These are phyloP conservation scores for Aspergillus sergii DNA, from an alignment of 2,329 filamentous ascomycete genomes.

Conservation along the genomic window DNA sequence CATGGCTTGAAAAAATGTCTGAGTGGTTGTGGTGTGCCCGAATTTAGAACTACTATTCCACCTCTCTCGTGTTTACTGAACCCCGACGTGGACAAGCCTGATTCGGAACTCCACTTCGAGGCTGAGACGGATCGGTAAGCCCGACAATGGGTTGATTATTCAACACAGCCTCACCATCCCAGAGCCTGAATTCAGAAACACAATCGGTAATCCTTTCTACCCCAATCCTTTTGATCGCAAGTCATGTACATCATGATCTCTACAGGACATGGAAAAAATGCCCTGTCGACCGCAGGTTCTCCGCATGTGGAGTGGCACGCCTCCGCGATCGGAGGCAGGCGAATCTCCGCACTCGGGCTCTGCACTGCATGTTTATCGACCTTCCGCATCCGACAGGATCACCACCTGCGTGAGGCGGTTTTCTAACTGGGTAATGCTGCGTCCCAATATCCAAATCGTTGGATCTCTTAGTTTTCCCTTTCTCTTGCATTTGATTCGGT, in stretches of 20 bases:
- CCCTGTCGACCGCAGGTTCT: background rate
- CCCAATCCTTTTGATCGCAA: background rate
- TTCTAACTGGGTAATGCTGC: background rate
- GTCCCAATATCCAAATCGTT: background rate
- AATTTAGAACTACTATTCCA: background rate
- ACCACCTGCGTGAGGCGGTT: background rate
- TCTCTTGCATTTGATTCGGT: background rate
- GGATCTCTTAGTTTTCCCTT: background rate
- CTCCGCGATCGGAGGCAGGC: conserved; percentile 6
- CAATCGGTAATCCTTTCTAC: background rate
- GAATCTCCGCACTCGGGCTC: conserved; percentile 1
- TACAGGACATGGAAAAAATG: too few species aligned
- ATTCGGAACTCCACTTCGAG: background rate
- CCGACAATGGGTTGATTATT: background rate
- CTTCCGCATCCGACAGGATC: background rate
- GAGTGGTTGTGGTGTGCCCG: too few species aligned
- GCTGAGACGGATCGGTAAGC: background rate
- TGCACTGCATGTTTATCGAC: background rate
- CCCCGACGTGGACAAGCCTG: background rate
- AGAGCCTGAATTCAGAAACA: background rate
- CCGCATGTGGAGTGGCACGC: conserved; percentile 3
- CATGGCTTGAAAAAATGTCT: background rate
- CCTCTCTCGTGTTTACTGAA: background rate
- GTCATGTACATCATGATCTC: background rate
- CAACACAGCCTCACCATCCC: background rate